Conservation (phyloP, 2,329 filamentous ascomycete species). For the Ceratocystis diversiconidia region DNA sequence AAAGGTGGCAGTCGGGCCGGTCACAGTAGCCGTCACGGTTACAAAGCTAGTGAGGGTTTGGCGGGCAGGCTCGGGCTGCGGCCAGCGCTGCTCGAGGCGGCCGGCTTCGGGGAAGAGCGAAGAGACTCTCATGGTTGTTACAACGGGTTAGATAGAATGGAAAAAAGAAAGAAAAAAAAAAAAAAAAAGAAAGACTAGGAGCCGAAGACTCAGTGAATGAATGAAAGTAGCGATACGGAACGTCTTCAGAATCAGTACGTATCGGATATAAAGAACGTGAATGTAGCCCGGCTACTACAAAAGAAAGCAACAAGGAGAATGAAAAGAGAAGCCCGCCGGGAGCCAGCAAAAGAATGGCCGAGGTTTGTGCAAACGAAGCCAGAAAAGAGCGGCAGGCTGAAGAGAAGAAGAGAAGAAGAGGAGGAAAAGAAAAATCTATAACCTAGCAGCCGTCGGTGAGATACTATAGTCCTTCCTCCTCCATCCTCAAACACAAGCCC, state of each 20-base stretch:
- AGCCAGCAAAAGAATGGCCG: slow-evolving; percentile 11
- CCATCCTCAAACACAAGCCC: not conserved
- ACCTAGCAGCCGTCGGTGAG: not conserved
- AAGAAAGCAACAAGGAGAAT: slow-evolving; percentile 2
- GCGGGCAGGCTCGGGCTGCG: slow-evolving; percentile 4
- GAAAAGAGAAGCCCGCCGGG: slow-evolving; percentile 11
- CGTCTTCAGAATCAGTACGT: not conserved
- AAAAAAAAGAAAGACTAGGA: slow-evolving; percentile 9
- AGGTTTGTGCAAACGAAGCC: not conserved
- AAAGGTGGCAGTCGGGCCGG: not conserved
- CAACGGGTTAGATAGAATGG: not conserved
- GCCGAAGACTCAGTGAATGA: not conserved
- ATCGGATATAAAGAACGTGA: not conserved
- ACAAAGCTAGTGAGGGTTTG: not conserved
- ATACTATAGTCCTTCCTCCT: not conserved
- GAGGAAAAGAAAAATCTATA: not conserved
- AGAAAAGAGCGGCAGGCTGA: slow-evolving; percentile 1
- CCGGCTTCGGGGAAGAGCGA: slow-evolving; percentile 3
- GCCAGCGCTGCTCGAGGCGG: slow-evolving; percentile 8
- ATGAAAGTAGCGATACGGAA: not conserved
- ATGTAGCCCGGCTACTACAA: slow-evolving; percentile 17
- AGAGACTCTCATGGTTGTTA: slow-evolving; percentile 12
- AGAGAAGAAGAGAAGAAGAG: slow-evolving; percentile 6
- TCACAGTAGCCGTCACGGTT: not conserved
- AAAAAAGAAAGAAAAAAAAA: not conserved